Evolutionary conservation across 257 asterid species (phyloP).

Genomic region (Jacaranda mimosifolia): DNA sequence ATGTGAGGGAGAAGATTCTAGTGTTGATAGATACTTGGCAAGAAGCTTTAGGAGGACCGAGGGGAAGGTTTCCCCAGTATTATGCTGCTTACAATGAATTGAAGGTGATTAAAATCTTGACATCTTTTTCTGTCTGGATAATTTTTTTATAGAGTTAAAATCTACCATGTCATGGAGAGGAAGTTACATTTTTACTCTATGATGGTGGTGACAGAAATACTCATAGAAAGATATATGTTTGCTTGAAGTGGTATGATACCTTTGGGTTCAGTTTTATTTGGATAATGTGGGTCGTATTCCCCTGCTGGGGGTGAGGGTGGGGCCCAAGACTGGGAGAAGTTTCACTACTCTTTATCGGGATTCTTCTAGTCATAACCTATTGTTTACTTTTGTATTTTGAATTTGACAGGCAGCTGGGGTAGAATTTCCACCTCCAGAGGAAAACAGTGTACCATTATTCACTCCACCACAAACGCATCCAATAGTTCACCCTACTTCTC

Average conservation of each 20-base stretch:
- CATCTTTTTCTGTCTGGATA: not conserved
- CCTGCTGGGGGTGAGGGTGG: not conserved
- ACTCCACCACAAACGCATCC: conserved; percentile 97
- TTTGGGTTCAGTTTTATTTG: not conserved
- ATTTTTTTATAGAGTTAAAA: not conserved
- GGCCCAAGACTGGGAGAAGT: conserved; percentile 1
- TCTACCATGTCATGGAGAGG: no score
- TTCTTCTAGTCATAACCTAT: conserved; percentile 22
- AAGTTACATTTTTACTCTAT: no score
- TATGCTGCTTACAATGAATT: conserved; percentile 90
- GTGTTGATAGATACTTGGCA: conserved; percentile 92
- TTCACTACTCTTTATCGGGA: not conserved
- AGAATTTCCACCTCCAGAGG: conserved; percentile 94
- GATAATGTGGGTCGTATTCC: not conserved
- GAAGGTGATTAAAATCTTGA: conserved; percentile 57
- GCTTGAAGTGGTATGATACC: no score
- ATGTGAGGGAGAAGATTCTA: conserved; percentile 95
- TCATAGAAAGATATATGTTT: no score
- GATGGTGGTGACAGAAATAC: no score
- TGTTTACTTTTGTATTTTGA: conserved; percentile 24
- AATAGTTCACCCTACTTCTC: conserved; percentile 55
- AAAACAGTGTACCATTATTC: conserved; percentile 82
- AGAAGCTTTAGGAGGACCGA: conserved; percentile 90
- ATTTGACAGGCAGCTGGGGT: conserved; percentile 81
- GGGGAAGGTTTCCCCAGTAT: conserved; percentile 91